Conservation (phyloP, 2,329 filamentous ascomycete species). For the Aspergillus hiratsukae region DNA sequence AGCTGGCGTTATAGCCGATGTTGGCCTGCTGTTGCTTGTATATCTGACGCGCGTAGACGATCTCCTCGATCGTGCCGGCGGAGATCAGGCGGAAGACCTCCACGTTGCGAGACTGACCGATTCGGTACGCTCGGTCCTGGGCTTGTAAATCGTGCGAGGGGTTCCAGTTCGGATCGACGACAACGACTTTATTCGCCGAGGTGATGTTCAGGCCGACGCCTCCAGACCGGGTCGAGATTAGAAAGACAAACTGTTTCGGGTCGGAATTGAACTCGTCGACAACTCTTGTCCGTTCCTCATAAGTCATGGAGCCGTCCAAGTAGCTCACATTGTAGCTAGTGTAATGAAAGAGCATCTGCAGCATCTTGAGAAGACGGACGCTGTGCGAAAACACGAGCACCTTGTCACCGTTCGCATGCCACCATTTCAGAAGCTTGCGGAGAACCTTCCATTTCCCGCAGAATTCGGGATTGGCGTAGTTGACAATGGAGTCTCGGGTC, state of each 20-base stretch:
- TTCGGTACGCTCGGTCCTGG: conserved; percentile 92
- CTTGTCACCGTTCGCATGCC: conserved; percentile 87
- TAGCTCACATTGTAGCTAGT: conserved; percentile 91
- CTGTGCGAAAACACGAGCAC: conserved; percentile 94
- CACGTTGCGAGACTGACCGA: conserved; percentile 87
- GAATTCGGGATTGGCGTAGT: conserved; percentile 80
- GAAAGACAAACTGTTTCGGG: conserved; percentile 82
- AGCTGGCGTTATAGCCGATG: conserved; percentile 90
- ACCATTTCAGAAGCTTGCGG: conserved; percentile 79
- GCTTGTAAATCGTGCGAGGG: conserved; percentile 91
- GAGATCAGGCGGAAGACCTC: conserved; percentile 92
- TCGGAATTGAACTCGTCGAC: conserved; percentile 93
- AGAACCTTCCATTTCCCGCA: conserved; percentile 97
- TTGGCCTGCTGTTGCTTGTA: conserved; percentile 99
- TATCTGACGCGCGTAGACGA: conserved; percentile 93
- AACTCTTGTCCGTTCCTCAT: conserved; percentile 73
- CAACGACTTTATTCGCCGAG: conserved; percentile 95
- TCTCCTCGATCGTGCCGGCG: conserved; percentile 90
- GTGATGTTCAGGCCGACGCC: conserved; percentile 95
- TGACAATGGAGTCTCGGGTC: conserved; percentile 71
- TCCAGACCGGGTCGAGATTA: conserved; percentile 90
- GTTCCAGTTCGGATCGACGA: conserved; percentile 97
- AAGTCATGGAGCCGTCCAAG: conserved; percentile 76
- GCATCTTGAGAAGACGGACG: conserved; percentile 75
- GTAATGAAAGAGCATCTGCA: conserved; percentile 78